These are phyloP conservation scores for Ogataea ganodermae DNA, from an alignment of 805 yeast genomes.

Conservation along the genomic window DNA sequence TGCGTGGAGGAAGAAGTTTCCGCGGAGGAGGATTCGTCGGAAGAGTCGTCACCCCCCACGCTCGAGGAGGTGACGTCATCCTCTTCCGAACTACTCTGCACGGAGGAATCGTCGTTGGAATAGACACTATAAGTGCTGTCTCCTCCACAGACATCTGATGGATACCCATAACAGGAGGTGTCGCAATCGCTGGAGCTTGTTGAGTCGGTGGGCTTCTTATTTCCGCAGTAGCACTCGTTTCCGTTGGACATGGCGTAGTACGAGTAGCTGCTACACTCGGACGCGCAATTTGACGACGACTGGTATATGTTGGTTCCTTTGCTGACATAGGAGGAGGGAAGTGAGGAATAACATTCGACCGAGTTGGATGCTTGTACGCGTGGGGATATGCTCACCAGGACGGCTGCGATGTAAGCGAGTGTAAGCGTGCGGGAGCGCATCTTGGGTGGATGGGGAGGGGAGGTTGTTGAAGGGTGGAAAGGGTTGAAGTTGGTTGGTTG, in stretches of 20 bases:
- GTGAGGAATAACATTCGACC: conserved; percentile 43
- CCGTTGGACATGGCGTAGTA: conserved; percentile 57
- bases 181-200: conserved; percentile 41
- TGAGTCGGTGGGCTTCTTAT: conserved; percentile 37
- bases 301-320: conserved; percentile 58
- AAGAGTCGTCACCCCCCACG: conserved; percentile 21
- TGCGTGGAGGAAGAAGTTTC: conserved; percentile 11
- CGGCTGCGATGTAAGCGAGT: conserved; percentile 10
- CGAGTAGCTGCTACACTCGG: conserved; percentile 42
- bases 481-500: not conserved
- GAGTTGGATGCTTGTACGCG: conserved; percentile 8
- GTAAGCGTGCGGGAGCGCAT: conserved; percentile 4
- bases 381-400: conserved; percentile 4
- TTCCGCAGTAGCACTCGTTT: conserved; percentile 67
- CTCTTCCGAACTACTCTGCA: not conserved
- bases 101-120: conserved; percentile 34
- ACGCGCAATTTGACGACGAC: conserved; percentile 56
- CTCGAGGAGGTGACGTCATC: conserved; percentile 9
- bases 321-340: conserved; percentile 38
- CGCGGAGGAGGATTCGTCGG: conserved; percentile 7
- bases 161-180: conserved; percentile 61
- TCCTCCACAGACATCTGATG: conserved; percentile 61
- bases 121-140: conserved; percentile 48
- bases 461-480: not conserved
- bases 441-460: not conserved